Base-by-base conservation (phyloP, 2,329 filamentous ascomycete species). In the Xylariaceae sp. region DNA sequence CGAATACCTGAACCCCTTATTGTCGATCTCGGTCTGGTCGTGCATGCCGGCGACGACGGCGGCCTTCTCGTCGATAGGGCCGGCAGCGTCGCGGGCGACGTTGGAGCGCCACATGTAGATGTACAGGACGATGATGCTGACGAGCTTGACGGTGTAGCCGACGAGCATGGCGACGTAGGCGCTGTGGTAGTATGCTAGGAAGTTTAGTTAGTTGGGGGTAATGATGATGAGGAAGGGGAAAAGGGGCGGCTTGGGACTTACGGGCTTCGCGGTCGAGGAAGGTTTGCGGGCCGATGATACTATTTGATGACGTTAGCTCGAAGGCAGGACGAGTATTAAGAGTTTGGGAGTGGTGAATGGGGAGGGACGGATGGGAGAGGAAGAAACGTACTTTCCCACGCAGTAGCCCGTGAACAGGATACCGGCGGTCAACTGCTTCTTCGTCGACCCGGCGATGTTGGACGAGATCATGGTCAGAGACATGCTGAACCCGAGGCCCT, bases 121-220 rank as follows among this genome's bases (percentile, higher is more conserved):
- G 41, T 57, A 59, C 23, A 60, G 40, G 8, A 51, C 43, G 8
- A 59, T 31, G 29, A 60, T 44, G 32, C 46, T 35, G 13, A 50
- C 15, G 11, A 59, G 50, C 38, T 59, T 59, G 3, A 57, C 47
- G 0, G 44, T 36, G 41, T 60, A 60, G 7, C 57, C 56, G 3
- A 59, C 51, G 8, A 59, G 39, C 57, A 60, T 60, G 23, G 56
- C 57, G 18, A 60, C 49, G 41, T 60, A 59, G 3, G 57, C 57
- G 46, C 55, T 59, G 40, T 46, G 51, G 39, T 59, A 59, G 18
- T 52, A 31, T 15, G 57, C 56, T 59, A 23, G 21, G 9, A 11
- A 6, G 23, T 14, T 11, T 5, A 31, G 31, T 28, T 33, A 27
- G 34, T 32, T 36, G 27, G 32, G 7, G 13, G 21, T 6, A 8